Conservation (phyloP, 306 rosid genomes). For the Canavalia ensiformis region DNA sequence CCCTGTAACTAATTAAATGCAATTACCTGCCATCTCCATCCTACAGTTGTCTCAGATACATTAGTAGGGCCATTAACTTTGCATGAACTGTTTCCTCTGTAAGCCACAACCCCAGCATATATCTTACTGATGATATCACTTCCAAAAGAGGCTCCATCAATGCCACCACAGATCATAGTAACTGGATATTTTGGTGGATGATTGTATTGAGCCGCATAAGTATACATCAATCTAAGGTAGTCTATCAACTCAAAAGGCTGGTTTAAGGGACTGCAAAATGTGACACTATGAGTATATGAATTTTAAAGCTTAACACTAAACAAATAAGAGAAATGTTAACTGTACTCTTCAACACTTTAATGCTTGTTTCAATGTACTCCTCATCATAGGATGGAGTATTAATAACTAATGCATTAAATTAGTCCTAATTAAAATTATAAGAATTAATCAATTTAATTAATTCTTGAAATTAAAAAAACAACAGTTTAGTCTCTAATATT, state of each 20-base stretch:
- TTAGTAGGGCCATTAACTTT: constrained; percentile 51
- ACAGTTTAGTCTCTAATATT: too few relatives aligned
- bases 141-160: constrained; percentile 56
- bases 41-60: constrained; percentile 52
- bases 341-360: too few relatives aligned
- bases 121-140: constrained; percentile 55
- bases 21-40: constrained; percentile 86
- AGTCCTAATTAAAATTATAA: too few relatives aligned
- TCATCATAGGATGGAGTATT: too few relatives aligned
- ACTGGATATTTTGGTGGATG: constrained; percentile 66
- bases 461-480: too few relatives aligned
- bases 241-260: constrained; percentile 45
- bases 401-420: too few relatives aligned
- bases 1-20: not conserved
- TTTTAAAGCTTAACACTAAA: not conserved
- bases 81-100: constrained; percentile 56
- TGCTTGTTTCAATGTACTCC: too few relatives aligned
- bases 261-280: constrained; percentile 52
- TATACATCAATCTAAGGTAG: constrained; percentile 43
- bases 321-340: too few relatives aligned
- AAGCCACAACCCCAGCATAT: constrained; percentile 67
- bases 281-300: not conserved
- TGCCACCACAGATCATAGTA: constrained; percentile 61
- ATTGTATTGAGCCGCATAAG: constrained; percentile 66
- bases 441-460: too few relatives aligned